Conservation (phyloP, 345 rosid genomes). For the Gossypium thurberi region DNA sequence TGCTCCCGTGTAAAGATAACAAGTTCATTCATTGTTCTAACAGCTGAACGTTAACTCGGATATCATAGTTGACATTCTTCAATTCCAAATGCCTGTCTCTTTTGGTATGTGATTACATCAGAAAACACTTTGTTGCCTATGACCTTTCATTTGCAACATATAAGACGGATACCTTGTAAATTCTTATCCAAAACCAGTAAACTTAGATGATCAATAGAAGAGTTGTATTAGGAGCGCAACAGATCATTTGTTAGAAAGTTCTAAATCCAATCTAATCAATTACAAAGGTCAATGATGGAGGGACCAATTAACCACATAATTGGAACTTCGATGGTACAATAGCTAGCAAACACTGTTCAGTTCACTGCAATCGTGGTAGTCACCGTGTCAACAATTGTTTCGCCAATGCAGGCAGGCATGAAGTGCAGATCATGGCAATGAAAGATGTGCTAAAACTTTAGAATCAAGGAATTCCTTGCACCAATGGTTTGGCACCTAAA, state of each 20-base stretch:
- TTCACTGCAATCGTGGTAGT: background rate
- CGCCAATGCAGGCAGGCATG: background rate
- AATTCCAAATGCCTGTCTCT: background rate
- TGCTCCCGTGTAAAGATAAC: background rate
- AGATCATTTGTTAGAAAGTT: background rate
- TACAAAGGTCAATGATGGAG: background rate
- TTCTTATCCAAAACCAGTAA: background rate
- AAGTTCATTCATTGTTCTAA: background rate
- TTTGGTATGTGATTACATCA: background rate
- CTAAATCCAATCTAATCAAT: background rate
- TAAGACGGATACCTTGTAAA: background rate
- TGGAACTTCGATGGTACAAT: background rate
- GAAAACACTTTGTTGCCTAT: background rate
- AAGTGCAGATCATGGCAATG: background rate
- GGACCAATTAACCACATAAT: background rate
- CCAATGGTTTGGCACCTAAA: constrained; percentile 3
- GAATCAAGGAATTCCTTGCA: background rate
- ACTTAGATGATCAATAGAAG: background rate
- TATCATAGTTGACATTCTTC: background rate
- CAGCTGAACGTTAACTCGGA: background rate
- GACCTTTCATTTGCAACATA: background rate
- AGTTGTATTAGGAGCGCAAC: background rate
- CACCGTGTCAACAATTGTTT: background rate
- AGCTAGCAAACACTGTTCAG: background rate
- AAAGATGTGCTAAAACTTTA: background rate